Evolutionary conservation across 2,329 filamentous ascomycete species (phyloP), one percentile per base, ranked within the genome.

Genomic region (Neopestalotiopsis rosae): DNA sequence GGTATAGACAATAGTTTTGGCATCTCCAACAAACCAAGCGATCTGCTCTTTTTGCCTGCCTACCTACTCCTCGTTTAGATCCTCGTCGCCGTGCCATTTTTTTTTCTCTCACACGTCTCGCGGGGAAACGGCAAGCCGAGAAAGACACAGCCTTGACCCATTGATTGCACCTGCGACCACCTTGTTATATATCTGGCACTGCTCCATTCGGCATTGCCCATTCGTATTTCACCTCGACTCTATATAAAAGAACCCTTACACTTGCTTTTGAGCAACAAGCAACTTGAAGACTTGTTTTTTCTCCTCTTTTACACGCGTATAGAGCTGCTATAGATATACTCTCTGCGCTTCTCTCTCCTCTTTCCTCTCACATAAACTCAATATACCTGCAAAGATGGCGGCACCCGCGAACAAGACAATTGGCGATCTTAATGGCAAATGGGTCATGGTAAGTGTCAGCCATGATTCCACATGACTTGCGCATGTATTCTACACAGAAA

Each of bases 371-470:
- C 66, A 61, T 68, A 67, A 28, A 28, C 3, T 28, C 65, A 24
- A 38, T 38, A 38, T 38, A 38, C 34, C 34, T 38, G 34, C 34
- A 63, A 66, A 64, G 76, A 95, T 95, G 92, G 92, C 92, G 72
- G 91, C 91, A 70, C 92, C 93, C 68, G 79, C 87, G 66, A 85
- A 86, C 71, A 89, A 91, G 83, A 93, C 87, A 64, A 86, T 90
- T 74, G 86, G 87, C 72, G 86, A 94, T 83, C 86, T 95, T 74
- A 89, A 81, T 74, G 93, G 92, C 71, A 88, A 86, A 76, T 95
- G 90, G 87, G 79, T 85, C 69, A 87, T 95, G 87, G 92, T 93
- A 84, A 74, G 87, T 45, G 13, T 6, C 24, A 30, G 17, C 45
- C 17, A n/a, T n/a, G n/a, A 17, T 5, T n/a, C 17, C 42, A n/a